Evolutionary conservation across 805 yeast genomes (phyloP).

Genomic region (Candida yuanshanica): DNA sequence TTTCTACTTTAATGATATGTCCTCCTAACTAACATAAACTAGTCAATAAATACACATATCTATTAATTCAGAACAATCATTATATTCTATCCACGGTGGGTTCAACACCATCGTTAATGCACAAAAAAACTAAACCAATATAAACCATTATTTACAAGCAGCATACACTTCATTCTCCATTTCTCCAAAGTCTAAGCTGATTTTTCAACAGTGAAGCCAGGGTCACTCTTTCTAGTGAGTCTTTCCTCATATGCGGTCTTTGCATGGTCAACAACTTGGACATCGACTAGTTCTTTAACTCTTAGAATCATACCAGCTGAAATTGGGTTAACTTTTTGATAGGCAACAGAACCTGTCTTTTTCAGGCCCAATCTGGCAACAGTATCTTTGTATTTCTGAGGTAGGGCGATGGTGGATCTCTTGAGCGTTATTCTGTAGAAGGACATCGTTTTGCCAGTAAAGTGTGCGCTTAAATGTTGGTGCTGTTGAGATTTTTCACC

Average conservation of each 20-base stretch:
- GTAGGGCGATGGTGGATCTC: constrained; percentile 83
- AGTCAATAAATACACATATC: too few relatives aligned
- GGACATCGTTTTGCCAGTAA: constrained; percentile 22
- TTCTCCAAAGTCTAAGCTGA: neutral
- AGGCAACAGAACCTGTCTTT: constrained; percentile 67
- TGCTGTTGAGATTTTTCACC: too few relatives aligned
- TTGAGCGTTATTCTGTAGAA: constrained; percentile 67
- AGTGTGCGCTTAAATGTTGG: too few relatives aligned
- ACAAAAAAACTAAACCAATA: neutral
- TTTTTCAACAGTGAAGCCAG: constrained; percentile 52
- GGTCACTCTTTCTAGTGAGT: constrained; percentile 46
- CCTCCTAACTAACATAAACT: too few relatives aligned
- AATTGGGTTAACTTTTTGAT: constrained; percentile 67
- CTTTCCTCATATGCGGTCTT: constrained; percentile 49
- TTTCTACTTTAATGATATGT: too few relatives aligned
- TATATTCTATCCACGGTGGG: too few relatives aligned
- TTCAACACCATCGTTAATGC: too few relatives aligned
- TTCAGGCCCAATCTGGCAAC: constrained; percentile 69
- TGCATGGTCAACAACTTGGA: constrained; percentile 59
- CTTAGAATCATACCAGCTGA: constrained; percentile 80
- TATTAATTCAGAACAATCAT: too few relatives aligned
- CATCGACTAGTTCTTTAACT: constrained; percentile 82
- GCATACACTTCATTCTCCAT: neutral
- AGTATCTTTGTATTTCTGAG: constrained; percentile 58
- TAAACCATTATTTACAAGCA: neutral